Evolutionary conservation across 768 basidiomycete species (phyloP).

Genomic region (Pleurotus sapidus): DNA sequence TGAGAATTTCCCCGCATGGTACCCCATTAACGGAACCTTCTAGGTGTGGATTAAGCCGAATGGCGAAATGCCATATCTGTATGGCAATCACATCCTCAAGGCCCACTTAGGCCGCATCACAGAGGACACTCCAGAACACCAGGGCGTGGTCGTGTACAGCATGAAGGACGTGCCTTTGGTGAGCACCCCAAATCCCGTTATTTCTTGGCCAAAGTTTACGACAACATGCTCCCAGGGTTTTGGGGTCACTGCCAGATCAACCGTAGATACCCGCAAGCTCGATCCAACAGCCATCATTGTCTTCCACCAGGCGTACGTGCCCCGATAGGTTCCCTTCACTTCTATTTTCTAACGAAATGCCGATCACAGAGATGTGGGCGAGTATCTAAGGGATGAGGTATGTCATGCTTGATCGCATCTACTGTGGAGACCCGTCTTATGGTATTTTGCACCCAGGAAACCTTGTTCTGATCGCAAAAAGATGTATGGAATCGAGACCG

Average conservation of each 20-base stretch:
- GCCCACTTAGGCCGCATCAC: conserved; percentile 99
- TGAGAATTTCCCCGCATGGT: not conserved
- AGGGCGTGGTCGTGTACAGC: conserved; percentile 94
- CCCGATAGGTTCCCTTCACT: not conserved
- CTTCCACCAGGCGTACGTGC: conserved; percentile 91
- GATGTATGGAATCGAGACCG: not conserved
- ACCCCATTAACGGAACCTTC: not conserved
- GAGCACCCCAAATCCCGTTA: conserved; percentile 19
- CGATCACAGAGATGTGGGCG: conserved; percentile 82
- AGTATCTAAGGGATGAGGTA: conserved; percentile 97
- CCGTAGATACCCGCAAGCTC: conserved; percentile 92
- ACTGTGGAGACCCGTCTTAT: not conserved
- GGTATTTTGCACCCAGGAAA: conserved; percentile 50
- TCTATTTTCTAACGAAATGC: conserved; percentile 7
- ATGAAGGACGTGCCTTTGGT: conserved; percentile 96
- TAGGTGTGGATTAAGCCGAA: conserved; percentile 99
- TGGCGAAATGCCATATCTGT: conserved; percentile 98
- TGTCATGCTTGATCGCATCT: conserved; percentile 14
- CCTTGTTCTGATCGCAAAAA: conserved; percentile 56
- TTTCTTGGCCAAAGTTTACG: not conserved
- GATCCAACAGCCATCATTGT: conserved; percentile 97
- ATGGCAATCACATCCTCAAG: conserved; percentile 98
- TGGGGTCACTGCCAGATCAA: conserved; percentile 94
- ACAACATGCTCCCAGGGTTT: conserved; percentile 66
- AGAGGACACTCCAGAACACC: conserved; percentile 98